phyloP scores from a whole-genome alignment of 2,329 filamentous ascomycete genomes.

The Kalmusia sp. region DNA sequence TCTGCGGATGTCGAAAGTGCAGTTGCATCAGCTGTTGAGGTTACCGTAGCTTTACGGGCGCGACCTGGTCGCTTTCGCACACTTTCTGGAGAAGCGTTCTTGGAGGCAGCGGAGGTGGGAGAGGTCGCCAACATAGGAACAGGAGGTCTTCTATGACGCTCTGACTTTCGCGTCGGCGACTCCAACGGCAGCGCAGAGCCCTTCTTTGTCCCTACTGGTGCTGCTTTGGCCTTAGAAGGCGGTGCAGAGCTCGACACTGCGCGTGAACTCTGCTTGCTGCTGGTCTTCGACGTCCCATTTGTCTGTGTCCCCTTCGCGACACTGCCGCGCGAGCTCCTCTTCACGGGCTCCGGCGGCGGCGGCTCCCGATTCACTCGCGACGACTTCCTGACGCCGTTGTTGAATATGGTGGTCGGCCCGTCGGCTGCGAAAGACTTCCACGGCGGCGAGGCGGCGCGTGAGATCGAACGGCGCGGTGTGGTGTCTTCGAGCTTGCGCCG shows the following conservation, averaged over 20 bases:
- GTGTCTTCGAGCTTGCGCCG: conserved; percentile 63
- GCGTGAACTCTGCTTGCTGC: conserved; percentile 29
- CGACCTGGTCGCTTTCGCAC: conserved; percentile 31
- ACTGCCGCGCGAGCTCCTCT: conserved; percentile 29
- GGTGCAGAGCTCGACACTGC: conserved; percentile 22
- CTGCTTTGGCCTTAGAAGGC: conserved; percentile 24
- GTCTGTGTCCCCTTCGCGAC: conserved; percentile 34
- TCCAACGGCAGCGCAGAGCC: conserved; percentile 24
- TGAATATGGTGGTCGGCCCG: conserved; percentile 83
- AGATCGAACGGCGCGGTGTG: conserved; percentile 41
- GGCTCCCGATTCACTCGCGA: conserved; percentile 59
- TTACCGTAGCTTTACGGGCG: conserved; percentile 26
- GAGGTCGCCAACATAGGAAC: conserved; percentile 22
- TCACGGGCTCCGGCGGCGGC: conserved; percentile 54
- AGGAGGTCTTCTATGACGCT: conserved; percentile 36
- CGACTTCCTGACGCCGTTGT: conserved; percentile 68
- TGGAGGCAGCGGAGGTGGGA: conserved; percentile 24
- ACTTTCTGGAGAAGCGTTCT: conserved; percentile 25
- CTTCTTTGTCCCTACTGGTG: conserved; percentile 29
- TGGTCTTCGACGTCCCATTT: conserved; percentile 34
- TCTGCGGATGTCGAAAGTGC: conserved; percentile 19
- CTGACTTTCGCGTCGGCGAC: conserved; percentile 42
- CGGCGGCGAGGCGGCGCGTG: conserved; percentile 75
- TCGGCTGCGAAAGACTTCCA: conserved; percentile 89
- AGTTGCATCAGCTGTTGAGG: conserved; percentile 20